Conservation (phyloP, 306 rosid species). For the Alnus rubra region DNA sequence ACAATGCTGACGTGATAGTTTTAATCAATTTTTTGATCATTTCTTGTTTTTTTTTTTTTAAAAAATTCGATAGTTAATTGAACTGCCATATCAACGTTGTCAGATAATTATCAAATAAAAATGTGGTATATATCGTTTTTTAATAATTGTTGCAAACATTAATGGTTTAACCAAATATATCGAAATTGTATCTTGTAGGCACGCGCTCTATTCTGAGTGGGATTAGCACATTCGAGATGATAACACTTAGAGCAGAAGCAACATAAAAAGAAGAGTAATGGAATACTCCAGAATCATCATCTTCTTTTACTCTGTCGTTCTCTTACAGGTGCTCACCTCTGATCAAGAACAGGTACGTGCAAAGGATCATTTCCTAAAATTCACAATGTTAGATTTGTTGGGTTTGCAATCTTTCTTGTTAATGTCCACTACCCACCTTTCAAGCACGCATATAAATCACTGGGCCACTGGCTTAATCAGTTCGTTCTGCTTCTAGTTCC, state of each 20-base stretch:
- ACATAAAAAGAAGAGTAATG: background rate
- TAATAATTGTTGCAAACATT: no score
- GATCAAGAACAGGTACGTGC: constrained; percentile 20
- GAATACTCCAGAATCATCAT: background rate
- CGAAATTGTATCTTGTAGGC: background rate
- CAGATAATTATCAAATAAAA: no score
- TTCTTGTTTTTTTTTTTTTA: no score
- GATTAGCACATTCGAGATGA: background rate
- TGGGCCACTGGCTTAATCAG: background rate
- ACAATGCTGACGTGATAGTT: no score
- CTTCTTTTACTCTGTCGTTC: background rate
- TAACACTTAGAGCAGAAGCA: background rate
- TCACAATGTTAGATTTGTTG: background rate
- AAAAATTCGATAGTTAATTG: no score
- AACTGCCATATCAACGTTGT: no score
- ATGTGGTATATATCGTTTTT: no score
- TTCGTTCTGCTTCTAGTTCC: background rate
- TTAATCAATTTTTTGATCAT: no score
- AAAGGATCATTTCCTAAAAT: background rate
- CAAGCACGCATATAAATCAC: no score
- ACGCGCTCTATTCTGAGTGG: background rate
- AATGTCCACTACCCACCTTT: background rate
- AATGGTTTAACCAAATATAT: no score
- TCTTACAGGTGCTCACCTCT: background rate
- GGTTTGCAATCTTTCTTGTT: background rate